Evolutionary conservation across 257 asterid species (phyloP), one percentile per base, ranked within the genome.

Genomic region (Thymus mandschuricus): DNA sequence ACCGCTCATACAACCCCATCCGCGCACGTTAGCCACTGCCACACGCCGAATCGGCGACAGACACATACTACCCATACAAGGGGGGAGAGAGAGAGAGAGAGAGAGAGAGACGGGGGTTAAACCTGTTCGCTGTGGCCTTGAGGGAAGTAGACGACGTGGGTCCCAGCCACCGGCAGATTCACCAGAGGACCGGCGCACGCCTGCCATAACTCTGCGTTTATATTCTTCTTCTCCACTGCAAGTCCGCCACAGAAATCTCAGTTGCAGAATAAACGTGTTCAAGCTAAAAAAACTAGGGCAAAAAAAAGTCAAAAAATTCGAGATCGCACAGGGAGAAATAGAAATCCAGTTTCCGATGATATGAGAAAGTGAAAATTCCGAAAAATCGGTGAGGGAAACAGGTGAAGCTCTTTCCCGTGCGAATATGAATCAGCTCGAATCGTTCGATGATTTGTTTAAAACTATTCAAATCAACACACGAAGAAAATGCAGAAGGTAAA

Each of bases 121-220:
- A 91, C 97, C 97, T 92, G 97, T 64, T 92, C 97, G 66, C 96
- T 87, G 65, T 89, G 97, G 79, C 97, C 97, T 79, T 92, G 97
- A 41, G 97, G 97, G 45, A 92, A 92, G 74, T 92, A 92, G 71
- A 92, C 97, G 52, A 92, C 95, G 87, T 89, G 96, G 87, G 97
- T 92, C 95, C 97, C 97, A 74, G 90, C 90, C 29, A 86, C 96
- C 85, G 97, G 97, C 81, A 91, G 60, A 79, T 87, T 86, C 34
- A 87, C 93, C 85, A 89, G 87, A 68, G 97, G 95, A 8, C 97
- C 97, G 82, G 97, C 97, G 82, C 97, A 92, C 68, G 96, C 92
- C 76, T 92, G 97, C 97, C 97, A 92, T 77, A 92, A 85, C 87
- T 92, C 96, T 54, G 75, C 74, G 78, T 92, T 89, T 75, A 89